Conservation (phyloP, 1,284 basidiomycete species). For the Rhodofomes roseus region DNA sequence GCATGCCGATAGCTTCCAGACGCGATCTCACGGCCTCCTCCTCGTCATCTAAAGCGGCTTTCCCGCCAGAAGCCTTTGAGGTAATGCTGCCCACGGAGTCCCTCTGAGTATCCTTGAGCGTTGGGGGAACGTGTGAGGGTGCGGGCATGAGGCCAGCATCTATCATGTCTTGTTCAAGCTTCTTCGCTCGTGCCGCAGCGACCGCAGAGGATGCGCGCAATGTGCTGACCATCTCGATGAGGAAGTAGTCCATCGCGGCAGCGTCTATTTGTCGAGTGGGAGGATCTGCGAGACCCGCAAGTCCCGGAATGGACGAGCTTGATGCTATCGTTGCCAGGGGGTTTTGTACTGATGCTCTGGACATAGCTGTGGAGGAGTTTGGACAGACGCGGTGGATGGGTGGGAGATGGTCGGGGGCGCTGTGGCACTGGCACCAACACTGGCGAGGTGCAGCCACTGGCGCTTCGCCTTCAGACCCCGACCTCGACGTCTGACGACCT, state of each 20-base stretch:
- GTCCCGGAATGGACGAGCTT: slow-evolving; percentile 32
- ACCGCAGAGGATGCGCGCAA: slow-evolving; percentile 69
- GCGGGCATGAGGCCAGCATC: slow-evolving; percentile 65
- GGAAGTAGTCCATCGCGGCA: slow-evolving; percentile 78
- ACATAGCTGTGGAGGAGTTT: slow-evolving; percentile 22
- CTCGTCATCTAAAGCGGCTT: slow-evolving; percentile 51
- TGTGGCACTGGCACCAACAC: not conserved
- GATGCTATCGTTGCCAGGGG: slow-evolving; percentile 18
- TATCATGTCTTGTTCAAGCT: slow-evolving; percentile 71
- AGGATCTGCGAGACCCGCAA: slow-evolving; percentile 58
- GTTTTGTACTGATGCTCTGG: slow-evolving; percentile 32
- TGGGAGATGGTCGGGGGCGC: too few relatives aligned
- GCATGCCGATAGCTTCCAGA: slow-evolving; percentile 80
- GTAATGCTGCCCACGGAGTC: slow-evolving; percentile 49
- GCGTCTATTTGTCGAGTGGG: slow-evolving; percentile 64
- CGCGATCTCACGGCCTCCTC: slow-evolving; percentile 69
- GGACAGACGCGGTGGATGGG: not conserved
- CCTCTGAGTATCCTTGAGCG: slow-evolving; percentile 44
- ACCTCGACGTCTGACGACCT: not conserved
- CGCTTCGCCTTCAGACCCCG: not conserved
- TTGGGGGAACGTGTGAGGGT: slow-evolving; percentile 34
- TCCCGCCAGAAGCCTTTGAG: slow-evolving; percentile 29
- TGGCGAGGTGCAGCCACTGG: not conserved
- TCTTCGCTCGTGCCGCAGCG: slow-evolving; percentile 60
- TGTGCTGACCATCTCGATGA: slow-evolving; percentile 76